phyloP scores from a whole-genome alignment of 2,329 filamentous ascomycete genomes.

The Fusarium aywerte region DNA sequence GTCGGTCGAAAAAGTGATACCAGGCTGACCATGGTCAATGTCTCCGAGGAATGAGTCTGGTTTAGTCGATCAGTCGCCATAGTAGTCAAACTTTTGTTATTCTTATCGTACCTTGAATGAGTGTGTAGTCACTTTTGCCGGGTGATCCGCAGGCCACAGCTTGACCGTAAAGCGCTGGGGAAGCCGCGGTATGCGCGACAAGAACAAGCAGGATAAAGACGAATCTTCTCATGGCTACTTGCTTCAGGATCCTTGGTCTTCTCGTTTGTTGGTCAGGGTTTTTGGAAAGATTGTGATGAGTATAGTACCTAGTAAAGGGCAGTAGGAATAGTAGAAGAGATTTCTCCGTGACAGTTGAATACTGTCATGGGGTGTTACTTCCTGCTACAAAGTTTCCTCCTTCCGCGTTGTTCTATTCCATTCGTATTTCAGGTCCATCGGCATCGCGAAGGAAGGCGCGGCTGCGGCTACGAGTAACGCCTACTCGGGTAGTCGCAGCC shows the following conservation, averaged over 20 bases:
- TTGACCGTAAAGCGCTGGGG: background rate
- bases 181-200: background rate
- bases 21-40: constrained; percentile 28
- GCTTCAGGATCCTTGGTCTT: background rate
- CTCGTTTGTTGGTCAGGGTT: background rate
- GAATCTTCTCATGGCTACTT: background rate
- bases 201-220: background rate
- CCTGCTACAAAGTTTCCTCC: background rate
- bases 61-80: background rate
- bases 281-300: background rate
- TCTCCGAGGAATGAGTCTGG: constrained; percentile 37
- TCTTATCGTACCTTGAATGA: constrained; percentile 18
- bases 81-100: background rate
- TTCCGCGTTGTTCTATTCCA: background rate
- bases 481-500: background rate
- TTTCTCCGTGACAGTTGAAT: background rate
- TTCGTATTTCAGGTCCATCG: background rate
- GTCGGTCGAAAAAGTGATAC: constrained; percentile 10
- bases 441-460: background rate
- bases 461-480: background rate
- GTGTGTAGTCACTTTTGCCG: constrained; percentile 16
- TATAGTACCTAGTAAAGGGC: background rate
- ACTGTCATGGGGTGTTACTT: too few relatives aligned
- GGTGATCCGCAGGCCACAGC: constrained; percentile 6
- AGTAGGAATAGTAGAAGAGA: background rate